Evolutionary conservation across 306 rosid species (phyloP).

Genomic region (Vicia sativa): DNA sequence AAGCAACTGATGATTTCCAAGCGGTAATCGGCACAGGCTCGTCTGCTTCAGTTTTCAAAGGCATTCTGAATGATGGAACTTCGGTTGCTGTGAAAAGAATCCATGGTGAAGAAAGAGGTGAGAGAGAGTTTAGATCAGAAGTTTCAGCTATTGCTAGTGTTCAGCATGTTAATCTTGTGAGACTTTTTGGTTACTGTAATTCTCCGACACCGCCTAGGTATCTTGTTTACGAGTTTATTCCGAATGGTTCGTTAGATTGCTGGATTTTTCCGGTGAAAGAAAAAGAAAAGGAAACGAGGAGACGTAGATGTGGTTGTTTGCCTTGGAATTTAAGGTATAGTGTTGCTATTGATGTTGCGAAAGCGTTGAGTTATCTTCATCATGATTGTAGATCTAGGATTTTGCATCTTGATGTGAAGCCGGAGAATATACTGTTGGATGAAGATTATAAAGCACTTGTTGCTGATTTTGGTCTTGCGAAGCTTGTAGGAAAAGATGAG

Average conservation of each 20-base stretch:
- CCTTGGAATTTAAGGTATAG: constrained; percentile 69
- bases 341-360: constrained; percentile 81
- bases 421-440: constrained; percentile 85
- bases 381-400: constrained; percentile 80
- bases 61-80: constrained; percentile 76
- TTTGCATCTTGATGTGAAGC: constrained; percentile 88
- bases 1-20: constrained; percentile 74
- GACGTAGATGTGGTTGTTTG: constrained; percentile 57
- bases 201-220: constrained; percentile 60
- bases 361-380: constrained; percentile 75
- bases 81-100: constrained; percentile 79
- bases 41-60: constrained; percentile 82
- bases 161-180: constrained; percentile 81
- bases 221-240: constrained; percentile 69
- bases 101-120: constrained; percentile 62
- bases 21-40: constrained; percentile 72
- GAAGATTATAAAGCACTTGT: constrained; percentile 66
- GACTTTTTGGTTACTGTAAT: constrained; percentile 71
- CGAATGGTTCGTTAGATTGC: constrained; percentile 78
- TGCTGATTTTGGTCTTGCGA: constrained; percentile 81
- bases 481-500: constrained; percentile 70
- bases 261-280: constrained; percentile 70
- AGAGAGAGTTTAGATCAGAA: constrained; percentile 79
- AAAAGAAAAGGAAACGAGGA: neutral
- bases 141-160: constrained; percentile 90